Conservation (phyloP, 495 filamentous ascomycete species). For the Penicillium paradoxum region DNA sequence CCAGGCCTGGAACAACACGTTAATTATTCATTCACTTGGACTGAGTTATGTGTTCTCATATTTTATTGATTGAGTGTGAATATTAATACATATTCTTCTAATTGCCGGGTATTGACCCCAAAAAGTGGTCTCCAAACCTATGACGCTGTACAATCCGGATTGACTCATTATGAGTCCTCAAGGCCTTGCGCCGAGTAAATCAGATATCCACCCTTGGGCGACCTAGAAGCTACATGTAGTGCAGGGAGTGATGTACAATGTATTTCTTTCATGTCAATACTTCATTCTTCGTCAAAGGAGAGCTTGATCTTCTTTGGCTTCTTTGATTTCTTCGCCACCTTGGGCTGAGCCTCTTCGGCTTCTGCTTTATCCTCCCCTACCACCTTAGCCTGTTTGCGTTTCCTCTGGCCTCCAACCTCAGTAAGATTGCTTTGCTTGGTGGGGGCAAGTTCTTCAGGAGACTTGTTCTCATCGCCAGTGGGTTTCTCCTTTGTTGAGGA, state of each 20-base stretch:
- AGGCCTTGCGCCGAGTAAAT: background rate
- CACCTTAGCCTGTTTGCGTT: conserved; percentile 43
- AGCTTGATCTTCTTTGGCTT: conserved; percentile 48
- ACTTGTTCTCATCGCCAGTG: conserved; percentile 7
- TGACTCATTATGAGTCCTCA: conserved; percentile 24
- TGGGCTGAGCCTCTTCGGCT: conserved; percentile 19
- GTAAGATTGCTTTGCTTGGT: conserved; percentile 36
- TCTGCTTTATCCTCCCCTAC: conserved; percentile 32
- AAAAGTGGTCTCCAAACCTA: background rate
- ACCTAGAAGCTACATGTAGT: too few relatives aligned
- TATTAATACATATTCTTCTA: background rate
- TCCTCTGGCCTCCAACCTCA: conserved; percentile 40
- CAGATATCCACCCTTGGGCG: background rate
- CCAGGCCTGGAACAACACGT: background rate
- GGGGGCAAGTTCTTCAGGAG: conserved; percentile 15
- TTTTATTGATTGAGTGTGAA: background rate
- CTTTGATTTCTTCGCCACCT: conserved; percentile 34
- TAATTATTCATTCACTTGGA: background rate
- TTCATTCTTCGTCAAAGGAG: conserved; percentile 38
- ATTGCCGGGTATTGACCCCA: background rate
- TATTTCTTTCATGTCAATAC: background rate
- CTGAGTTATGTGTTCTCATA: background rate
- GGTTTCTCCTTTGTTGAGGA: conserved; percentile 7
- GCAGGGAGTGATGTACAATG: too few relatives aligned
- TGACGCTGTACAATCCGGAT: conserved; percentile 5